These are phyloP conservation scores for Kingdonia uniflora DNA, from an alignment of 164 flowering plant species.

Conservation along the genomic window DNA sequence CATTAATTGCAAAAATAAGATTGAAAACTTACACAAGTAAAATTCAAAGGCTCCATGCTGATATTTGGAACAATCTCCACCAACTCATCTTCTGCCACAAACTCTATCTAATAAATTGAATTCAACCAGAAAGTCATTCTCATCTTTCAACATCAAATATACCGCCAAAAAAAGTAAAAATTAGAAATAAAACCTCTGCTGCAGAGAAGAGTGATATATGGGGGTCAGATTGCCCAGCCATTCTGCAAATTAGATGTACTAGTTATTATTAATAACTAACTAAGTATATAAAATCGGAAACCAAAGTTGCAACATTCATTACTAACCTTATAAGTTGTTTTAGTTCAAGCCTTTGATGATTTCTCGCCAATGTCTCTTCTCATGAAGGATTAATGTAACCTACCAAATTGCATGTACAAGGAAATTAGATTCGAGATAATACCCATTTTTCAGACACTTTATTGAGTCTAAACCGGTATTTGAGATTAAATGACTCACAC, in stretches of 20 bases:
- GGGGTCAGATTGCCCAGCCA: slow-evolving; percentile 76
- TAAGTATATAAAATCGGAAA: too few relatives aligned
- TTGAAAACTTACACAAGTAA: slow-evolving; percentile 26
- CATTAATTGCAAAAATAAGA: too few relatives aligned
- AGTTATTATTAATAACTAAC: too few relatives aligned
- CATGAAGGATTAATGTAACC: too few relatives aligned
- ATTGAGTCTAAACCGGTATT: too few relatives aligned
- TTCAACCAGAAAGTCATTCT: too few relatives aligned
- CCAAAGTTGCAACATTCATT: background rate
- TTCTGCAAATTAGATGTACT: too few relatives aligned
- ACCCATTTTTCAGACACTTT: too few relatives aligned
- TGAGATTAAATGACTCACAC: too few relatives aligned
- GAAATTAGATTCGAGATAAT: too few relatives aligned
- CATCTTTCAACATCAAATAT: background rate
- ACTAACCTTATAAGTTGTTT: background rate
- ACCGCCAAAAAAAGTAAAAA: background rate
- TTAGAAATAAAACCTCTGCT: slow-evolving; percentile 36
- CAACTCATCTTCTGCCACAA: slow-evolving; percentile 73
- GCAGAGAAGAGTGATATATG: slow-evolving; percentile 50
- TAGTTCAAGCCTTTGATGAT: background rate
- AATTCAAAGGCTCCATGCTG: slow-evolving; percentile 10
- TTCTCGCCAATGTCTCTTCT: background rate
- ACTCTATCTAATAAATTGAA: slow-evolving; percentile 28
- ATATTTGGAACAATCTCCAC: slow-evolving; percentile 50
- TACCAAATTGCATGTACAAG: too few relatives aligned